phyloP scores from a whole-genome alignment of 345 rosid genomes.

The Noccaea caerulescens region DNA sequence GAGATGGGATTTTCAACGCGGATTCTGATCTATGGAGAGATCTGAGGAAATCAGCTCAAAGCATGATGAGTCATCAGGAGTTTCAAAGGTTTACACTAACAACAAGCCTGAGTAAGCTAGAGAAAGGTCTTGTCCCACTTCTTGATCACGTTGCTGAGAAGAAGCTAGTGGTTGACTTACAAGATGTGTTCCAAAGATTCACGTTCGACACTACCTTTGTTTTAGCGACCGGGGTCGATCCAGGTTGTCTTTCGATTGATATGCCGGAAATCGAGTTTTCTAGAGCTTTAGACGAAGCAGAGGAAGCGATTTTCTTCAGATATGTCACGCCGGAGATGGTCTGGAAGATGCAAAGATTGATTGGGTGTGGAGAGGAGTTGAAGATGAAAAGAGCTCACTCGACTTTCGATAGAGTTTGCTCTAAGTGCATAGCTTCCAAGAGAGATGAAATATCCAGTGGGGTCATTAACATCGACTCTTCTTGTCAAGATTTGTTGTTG shows the following conservation, averaged over 20 bases:
- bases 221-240: slow-evolving; percentile 51
- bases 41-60: slow-evolving; percentile 41
- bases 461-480: neutral
- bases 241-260: slow-evolving; percentile 38
- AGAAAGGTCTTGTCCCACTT: slow-evolving; percentile 38
- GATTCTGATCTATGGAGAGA: slow-evolving; percentile 44
- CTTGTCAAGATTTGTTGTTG: slow-evolving; percentile 37
- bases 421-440: slow-evolving; percentile 39
- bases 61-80: slow-evolving; percentile 28
- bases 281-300: slow-evolving; percentile 47
- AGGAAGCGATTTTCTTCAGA: slow-evolving; percentile 41
- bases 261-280: slow-evolving; percentile 44
- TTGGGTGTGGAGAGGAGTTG: slow-evolving; percentile 49
- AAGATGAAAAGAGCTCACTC: slow-evolving; percentile 38
- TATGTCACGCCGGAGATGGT: slow-evolving; percentile 33
- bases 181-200: slow-evolving; percentile 52
- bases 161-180: slow-evolving; percentile 43
- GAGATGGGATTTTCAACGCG: slow-evolving; percentile 43
- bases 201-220: slow-evolving; percentile 49
- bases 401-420: slow-evolving; percentile 24
- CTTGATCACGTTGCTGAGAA: slow-evolving; percentile 38
- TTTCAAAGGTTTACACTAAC: slow-evolving; percentile 40
- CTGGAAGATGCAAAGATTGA: slow-evolving; percentile 42
- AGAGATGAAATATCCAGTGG: slow-evolving; percentile 24
- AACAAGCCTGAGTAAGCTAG: slow-evolving; percentile 34